These are phyloP conservation scores for Trichoderma asperellum DNA, from an alignment of 2,329 filamentous ascomycete genomes.

Conservation along the genomic window DNA sequence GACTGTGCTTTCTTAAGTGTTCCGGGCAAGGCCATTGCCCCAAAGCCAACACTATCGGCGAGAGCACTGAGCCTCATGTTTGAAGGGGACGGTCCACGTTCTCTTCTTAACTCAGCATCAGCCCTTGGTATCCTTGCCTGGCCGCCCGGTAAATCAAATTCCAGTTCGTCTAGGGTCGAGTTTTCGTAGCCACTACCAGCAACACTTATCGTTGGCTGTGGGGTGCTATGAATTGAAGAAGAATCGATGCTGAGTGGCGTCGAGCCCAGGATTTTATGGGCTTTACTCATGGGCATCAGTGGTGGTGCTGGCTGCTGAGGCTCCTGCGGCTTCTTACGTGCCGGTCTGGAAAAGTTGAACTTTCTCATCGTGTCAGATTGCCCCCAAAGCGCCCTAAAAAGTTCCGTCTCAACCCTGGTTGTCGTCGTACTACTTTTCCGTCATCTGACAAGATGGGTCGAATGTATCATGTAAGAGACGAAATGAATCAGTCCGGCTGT, in stretches of 20 bases:
- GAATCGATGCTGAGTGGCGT: conserved; percentile 50
- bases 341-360: conserved; percentile 54
- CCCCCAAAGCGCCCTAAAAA: conserved; percentile 14
- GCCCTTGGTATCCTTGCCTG: conserved; percentile 33
- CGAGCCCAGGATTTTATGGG: conserved; percentile 55
- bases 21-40: conserved; percentile 48
- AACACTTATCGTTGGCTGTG: conserved; percentile 51
- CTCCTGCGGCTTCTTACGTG: conserved; percentile 49
- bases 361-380: conserved; percentile 44
- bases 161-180: conserved; percentile 37
- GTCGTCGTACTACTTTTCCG: conserved; percentile 7
- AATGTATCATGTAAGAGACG: background rate
- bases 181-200: conserved; percentile 47
- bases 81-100: conserved; percentile 52
- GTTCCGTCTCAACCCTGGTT: conserved; percentile 24
- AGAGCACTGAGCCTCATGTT: conserved; percentile 32
- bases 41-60: conserved; percentile 32
- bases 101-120: conserved; percentile 48
- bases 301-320: conserved; percentile 36
- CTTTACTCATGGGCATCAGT: conserved; percentile 53
- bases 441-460: conserved; percentile 21
- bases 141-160: conserved; percentile 29
- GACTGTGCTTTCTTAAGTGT: conserved; percentile 54
- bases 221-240: conserved; percentile 43
- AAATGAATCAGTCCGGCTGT: conserved; percentile 4